Percentiles rank a stretch among this genome's conserved stretches.
phyloP scores from a whole-genome alignment of 2,329 filamentous ascomycete species.

The Xylariaceae sp. region DNA sequence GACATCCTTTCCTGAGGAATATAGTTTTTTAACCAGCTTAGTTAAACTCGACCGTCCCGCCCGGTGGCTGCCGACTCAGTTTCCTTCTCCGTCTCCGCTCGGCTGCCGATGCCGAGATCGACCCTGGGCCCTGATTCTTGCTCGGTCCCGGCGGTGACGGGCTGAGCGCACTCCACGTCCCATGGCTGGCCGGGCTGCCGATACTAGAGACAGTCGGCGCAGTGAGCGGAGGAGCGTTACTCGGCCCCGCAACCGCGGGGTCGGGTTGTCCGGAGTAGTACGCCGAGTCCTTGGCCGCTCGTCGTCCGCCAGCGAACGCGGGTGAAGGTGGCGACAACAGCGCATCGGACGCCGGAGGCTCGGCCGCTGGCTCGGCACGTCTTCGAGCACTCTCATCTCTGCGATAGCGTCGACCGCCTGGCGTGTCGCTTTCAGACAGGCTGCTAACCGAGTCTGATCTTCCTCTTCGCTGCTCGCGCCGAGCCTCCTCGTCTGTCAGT shows the following conservation, averaged over 20 bases:
- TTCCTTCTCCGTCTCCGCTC: constrained; percentile 52
- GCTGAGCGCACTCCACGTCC: constrained; percentile 50
- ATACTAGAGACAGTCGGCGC: constrained; percentile 43
- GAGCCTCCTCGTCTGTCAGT: constrained; percentile 56
- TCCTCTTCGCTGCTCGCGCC: constrained; percentile 33
- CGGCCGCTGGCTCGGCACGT: constrained; percentile 36
- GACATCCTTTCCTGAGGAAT: too few relatives aligned
- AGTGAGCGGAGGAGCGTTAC: too few relatives aligned
- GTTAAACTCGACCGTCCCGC: constrained; percentile 17
- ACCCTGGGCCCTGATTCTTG: constrained; percentile 30
- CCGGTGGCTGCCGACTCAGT: constrained; percentile 31
- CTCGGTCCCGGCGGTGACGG: constrained; percentile 39
- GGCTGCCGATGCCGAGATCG: constrained; percentile 38
- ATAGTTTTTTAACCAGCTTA: too few relatives aligned
- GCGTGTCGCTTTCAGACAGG: constrained; percentile 51
- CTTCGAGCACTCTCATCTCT: constrained; percentile 45
- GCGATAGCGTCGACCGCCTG: constrained; percentile 45
- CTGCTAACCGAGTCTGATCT: constrained; percentile 51
- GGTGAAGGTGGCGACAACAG: constrained; percentile 53
- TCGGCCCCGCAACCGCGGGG: constrained; percentile 35
- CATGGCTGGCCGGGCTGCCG: constrained; percentile 41
- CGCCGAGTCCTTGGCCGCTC: constrained; percentile 52
- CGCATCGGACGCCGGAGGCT: constrained; percentile 37
- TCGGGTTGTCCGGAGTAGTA: constrained; percentile 53
- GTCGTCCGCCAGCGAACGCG: constrained; percentile 47